These are phyloP conservation scores for Alternaria triticina DNA, from an alignment of 2,329 filamentous ascomycete genomes.

Conservation along the genomic window DNA sequence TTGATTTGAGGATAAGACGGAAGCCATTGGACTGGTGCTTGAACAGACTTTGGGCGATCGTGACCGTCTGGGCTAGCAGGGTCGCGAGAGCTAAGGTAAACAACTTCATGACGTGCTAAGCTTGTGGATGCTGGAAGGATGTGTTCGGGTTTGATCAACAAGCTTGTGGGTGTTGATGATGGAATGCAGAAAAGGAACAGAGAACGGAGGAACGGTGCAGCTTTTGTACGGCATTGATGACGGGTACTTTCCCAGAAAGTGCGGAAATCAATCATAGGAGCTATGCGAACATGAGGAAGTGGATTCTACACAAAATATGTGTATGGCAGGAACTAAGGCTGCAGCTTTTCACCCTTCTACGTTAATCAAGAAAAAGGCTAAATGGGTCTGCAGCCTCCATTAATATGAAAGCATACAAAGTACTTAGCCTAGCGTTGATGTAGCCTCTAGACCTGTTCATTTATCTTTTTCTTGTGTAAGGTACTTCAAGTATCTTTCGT, in stretches of 20 bases:
- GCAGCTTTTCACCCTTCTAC: background rate
- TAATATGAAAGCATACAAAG: background rate
- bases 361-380: background rate
- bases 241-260: background rate
- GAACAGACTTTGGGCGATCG: background rate
- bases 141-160: background rate
- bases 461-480: background rate
- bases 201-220: background rate
- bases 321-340: background rate
- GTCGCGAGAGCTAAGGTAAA: conserved; percentile 2
- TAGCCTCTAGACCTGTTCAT: background rate
- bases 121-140: background rate
- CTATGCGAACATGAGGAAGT: background rate
- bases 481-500: conserved; percentile 41
- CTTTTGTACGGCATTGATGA: background rate
- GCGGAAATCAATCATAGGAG: background rate
- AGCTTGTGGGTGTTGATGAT: background rate
- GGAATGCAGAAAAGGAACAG: background rate
- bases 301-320: background rate
- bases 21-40: conserved; percentile 19
- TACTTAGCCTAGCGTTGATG: background rate
- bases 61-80: background rate
- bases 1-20: conserved; percentile 29
- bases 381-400: background rate
- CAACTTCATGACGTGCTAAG: conserved; percentile 6